Conservation (phyloP, 805 yeast genomes). For the Wickerhamomyces chambardii region DNA sequence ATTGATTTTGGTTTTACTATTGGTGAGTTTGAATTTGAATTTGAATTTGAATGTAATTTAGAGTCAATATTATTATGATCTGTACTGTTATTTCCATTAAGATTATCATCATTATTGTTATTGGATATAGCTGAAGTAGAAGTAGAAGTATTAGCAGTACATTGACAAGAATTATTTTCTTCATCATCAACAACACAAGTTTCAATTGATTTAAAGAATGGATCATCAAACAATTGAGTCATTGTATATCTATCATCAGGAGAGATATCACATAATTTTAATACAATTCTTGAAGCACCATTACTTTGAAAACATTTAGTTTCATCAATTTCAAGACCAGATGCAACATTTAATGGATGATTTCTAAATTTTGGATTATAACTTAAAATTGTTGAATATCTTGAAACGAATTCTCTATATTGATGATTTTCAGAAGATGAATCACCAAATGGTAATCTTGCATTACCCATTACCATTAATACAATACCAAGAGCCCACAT, state of each 20-base stretch:
- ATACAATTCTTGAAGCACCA: constrained; percentile 60
- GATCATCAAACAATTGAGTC: constrained; percentile 45
- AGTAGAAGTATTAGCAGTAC: neutral
- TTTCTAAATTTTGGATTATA: constrained; percentile 41
- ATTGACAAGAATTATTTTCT: constrained; percentile 5
- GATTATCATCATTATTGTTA: neutral
- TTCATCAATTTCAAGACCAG: constrained; percentile 66
- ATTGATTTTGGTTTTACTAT: constrained; percentile 12
- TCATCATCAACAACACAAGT: constrained; percentile 46
- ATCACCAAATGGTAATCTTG: constrained; percentile 50
- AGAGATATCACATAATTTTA: constrained; percentile 67
- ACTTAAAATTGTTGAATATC: constrained; percentile 29
- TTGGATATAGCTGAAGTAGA: neutral
- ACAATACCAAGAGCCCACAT: constrained; percentile 68
- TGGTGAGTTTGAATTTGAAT: constrained; percentile 3
- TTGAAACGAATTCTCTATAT: constrained; percentile 46
- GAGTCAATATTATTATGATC: too few relatives aligned
- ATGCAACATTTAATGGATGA: constrained; percentile 41
- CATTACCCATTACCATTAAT: constrained; percentile 48
- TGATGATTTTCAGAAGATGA: too few relatives aligned
- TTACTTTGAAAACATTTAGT: constrained; percentile 51
- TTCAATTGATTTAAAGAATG: constrained; percentile 53
- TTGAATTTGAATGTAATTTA: constrained; percentile 1
- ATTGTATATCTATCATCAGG: constrained; percentile 43
- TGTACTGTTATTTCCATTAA: too few relatives aligned